Base-by-base conservation (phyloP, 1,139 yeast genomes). In the Taphrina sp. region DNA sequence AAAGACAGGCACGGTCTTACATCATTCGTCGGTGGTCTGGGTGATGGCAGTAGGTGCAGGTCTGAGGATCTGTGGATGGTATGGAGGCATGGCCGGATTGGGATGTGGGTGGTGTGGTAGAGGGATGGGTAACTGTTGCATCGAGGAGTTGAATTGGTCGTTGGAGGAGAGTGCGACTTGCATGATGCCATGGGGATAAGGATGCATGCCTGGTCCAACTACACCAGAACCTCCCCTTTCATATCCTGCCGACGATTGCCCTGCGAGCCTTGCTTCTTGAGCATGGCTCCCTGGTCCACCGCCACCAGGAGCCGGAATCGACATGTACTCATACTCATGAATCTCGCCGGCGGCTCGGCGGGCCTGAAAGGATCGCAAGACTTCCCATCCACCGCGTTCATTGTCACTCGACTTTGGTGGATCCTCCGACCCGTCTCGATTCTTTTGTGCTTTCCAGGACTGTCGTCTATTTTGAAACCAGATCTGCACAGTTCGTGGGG, bases 391-490 rank as follows among this genome's bases (percentile, higher is more conserved):
- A 16, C 57, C 57, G 4, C 47, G 45, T 20, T 52, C 52, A 31
- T 52, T 34, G 28, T 52, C 57, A 34, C 34, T 52, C 5, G 55
- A 39, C 16, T 34, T 35, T 1, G 36, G 14, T 31, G 47, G 24
- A 8, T 20, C 20, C 14, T 20, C 44, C 1, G 37, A 14, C 2
- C 36, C 49, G 20, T 26, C 42, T 12, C 34, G 41, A 17, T 41
- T 39, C 38, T 67, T 66, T 52, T 69, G 71, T 3, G 70, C 64
- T 29, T 70, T 58, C 69, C 70, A 69, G 20, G 70, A 70, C 59
- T 70, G 73, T 5, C 73, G 64, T 34, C 68, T 64, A 61, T 70
- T 70, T 59, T 70, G 73, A 58, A 70, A 70, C 73, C 73, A 70
- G 33, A 70, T 70, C 61, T 70, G 73, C 3, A 70, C 73, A 2